These are phyloP conservation scores for Aulographum hederae DNA, from an alignment of 2,329 filamentous ascomycete genomes.

Conservation along the genomic window DNA sequence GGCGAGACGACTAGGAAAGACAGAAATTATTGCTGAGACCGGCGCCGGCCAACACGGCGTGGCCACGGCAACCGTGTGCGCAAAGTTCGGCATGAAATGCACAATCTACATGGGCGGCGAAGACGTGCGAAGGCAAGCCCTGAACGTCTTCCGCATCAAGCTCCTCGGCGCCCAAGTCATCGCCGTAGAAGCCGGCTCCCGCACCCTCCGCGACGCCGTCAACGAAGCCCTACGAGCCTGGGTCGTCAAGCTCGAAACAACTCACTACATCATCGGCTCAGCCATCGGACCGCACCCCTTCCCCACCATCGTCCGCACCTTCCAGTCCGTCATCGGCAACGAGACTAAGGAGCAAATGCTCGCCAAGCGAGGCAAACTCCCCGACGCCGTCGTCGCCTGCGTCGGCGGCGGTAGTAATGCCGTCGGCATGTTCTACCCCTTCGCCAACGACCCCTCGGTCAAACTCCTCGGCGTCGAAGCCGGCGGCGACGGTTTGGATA, in stretches of 20 bases:
- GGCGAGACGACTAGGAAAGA: conserved; percentile 77
- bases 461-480: conserved; percentile 89
- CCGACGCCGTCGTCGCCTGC: conserved; percentile 90
- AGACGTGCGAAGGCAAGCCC: conserved; percentile 84
- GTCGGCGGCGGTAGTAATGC: conserved; percentile 93
- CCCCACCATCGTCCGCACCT: conserved; percentile 91
- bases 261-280: conserved; percentile 95
- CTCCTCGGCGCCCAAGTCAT: conserved; percentile 85
- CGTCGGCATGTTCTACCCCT: conserved; percentile 96
- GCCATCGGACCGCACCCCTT: conserved; percentile 96
- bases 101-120: conserved; percentile 98
- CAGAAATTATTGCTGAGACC: conserved; percentile 92
- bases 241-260: conserved; percentile 83
- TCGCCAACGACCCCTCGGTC: conserved; percentile 67
- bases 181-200: conserved; percentile 77
- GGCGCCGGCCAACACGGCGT: conserved; percentile 96
- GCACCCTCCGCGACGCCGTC: conserved; percentile 46
- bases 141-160: conserved; percentile 98
- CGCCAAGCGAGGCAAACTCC: conserved; percentile 68
- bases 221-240: conserved; percentile 90
- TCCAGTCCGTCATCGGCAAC: conserved; percentile 89
- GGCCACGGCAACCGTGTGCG: conserved; percentile 89
- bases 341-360: conserved; percentile 90
- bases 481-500: conserved; percentile 82
- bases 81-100: conserved; percentile 96